These are phyloP conservation scores for Neurospora pannonica DNA, from an alignment of 495 filamentous ascomycete genomes.

Conservation along the genomic window DNA sequence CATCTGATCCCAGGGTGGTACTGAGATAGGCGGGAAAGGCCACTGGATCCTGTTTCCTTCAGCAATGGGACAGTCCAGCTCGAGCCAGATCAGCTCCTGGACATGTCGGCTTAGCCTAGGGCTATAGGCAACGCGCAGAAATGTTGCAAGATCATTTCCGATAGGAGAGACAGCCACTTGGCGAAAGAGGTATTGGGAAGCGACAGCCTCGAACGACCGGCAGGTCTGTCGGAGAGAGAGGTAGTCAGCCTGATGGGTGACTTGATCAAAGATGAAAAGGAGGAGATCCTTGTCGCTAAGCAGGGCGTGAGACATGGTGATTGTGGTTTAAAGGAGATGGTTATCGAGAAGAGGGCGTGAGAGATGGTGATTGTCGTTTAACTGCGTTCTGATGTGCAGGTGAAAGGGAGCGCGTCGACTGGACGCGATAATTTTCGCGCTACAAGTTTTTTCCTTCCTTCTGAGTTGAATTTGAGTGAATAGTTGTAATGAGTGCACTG, in stretches of 20 bases:
- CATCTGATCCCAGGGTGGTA: background rate
- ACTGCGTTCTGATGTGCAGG: background rate
- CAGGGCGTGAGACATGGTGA: background rate
- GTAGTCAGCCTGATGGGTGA: background rate
- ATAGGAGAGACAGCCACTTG: background rate
- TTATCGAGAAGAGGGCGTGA: background rate
- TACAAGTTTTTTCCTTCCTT: background rate
- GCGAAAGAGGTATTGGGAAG: background rate
- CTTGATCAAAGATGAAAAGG: background rate
- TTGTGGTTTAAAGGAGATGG: background rate
- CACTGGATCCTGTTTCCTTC: background rate
- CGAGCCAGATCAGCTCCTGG: background rate
- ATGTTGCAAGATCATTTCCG: background rate
- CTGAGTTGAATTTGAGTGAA: background rate
- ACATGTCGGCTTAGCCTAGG: background rate
- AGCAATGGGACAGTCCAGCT: background rate
- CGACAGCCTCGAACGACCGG: background rate
- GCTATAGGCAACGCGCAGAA: background rate
- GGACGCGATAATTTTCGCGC: background rate
- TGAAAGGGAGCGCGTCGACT: background rate
- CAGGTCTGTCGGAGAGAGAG: background rate
- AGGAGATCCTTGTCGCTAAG: background rate
- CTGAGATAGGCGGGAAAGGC: background rate
- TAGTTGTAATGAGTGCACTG: background rate
- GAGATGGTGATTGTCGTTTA: background rate